Evolutionary conservation across 1,284 basidiomycete species (phyloP).

Genomic region (Rhodotorula sp.): DNA sequence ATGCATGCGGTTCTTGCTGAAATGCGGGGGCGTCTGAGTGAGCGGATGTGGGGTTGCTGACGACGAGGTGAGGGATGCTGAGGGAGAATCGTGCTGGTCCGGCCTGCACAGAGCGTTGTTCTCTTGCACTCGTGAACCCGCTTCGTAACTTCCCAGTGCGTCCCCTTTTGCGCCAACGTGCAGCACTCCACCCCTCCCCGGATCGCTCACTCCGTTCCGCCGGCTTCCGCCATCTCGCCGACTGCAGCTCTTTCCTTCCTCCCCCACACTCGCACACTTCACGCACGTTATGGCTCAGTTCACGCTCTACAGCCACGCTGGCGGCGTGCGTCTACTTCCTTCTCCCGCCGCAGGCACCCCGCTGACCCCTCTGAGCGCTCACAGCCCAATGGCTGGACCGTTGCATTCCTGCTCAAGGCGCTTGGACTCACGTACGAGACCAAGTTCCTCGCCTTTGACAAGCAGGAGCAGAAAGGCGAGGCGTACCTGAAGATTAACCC

Average conservation of each 20-base stretch:
- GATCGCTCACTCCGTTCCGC: too few species aligned
- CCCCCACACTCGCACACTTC: background rate
- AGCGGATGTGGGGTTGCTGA: too few species aligned
- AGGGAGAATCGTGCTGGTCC: too few species aligned
- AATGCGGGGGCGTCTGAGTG: too few species aligned
- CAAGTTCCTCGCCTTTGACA: slow-evolving; percentile 48
- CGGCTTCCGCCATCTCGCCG: background rate
- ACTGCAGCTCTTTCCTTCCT: background rate
- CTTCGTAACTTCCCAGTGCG: too few species aligned
- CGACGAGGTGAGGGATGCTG: too few species aligned
- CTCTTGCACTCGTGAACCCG: too few species aligned
- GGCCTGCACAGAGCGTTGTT: too few species aligned
- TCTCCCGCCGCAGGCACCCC: too few species aligned
- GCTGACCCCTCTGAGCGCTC: background rate
- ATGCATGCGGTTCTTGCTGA: too few species aligned
- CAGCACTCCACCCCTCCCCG: background rate
- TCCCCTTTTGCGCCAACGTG: too few species aligned
- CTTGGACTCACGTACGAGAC: slow-evolving; percentile 50
- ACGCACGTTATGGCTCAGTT: slow-evolving; percentile 38
- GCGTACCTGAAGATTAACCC: slow-evolving; percentile 47
- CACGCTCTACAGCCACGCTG: slow-evolving; percentile 57
- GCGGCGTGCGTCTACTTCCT: slow-evolving; percentile 42
- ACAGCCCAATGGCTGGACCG: slow-evolving; percentile 27
- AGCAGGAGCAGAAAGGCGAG: slow-evolving; percentile 47
- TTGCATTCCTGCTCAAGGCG: slow-evolving; percentile 48